These are phyloP conservation scores for Emmonsia crescens DNA, from an alignment of 2,329 filamentous ascomycete genomes.

Conservation along the genomic window DNA sequence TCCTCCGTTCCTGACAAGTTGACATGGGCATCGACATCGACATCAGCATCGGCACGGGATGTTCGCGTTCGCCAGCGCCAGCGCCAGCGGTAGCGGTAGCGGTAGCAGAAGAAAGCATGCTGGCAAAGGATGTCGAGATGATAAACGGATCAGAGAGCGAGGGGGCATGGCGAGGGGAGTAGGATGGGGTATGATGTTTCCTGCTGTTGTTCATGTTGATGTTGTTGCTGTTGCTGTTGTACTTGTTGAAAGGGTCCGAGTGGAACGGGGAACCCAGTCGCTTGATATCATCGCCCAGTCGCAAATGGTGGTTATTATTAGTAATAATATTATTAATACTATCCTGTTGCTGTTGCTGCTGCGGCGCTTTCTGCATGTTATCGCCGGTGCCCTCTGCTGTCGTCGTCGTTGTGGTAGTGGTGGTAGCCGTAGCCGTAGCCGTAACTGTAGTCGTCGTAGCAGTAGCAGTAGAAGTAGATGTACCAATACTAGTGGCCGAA, in stretches of 20 bases:
- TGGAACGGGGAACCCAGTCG: conserved; percentile 40
- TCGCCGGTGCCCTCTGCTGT: not conserved
- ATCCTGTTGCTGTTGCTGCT: not conserved
- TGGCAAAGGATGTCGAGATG: conserved; percentile 11
- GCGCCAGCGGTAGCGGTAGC: no score
- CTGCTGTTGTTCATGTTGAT: not conserved
- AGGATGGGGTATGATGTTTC: conserved; percentile 12
- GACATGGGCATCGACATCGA: no score
- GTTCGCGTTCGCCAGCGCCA: conserved; percentile 15
- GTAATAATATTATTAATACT: not conserved
- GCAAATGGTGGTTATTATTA: conserved; percentile 21
- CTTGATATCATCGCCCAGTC: conserved; percentile 32
- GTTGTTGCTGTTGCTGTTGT: conserved; percentile 13
- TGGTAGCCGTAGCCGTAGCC: not conserved
- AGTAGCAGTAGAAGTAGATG: not conserved
- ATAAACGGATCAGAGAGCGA: conserved; percentile 37
- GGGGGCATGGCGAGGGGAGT: conserved; percentile 30
- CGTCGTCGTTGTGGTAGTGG: not conserved
- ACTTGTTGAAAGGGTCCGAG: conserved; percentile 26
- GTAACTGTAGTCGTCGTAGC: not conserved
- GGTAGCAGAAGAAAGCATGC: not conserved
- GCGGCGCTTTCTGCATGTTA: not conserved
- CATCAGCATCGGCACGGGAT: conserved; percentile 16
- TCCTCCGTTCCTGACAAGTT: not conserved
- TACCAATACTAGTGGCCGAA: no score